phyloP scores from a whole-genome alignment of 495 filamentous ascomycete genomes.

The Trichoderma erinaceum region DNA sequence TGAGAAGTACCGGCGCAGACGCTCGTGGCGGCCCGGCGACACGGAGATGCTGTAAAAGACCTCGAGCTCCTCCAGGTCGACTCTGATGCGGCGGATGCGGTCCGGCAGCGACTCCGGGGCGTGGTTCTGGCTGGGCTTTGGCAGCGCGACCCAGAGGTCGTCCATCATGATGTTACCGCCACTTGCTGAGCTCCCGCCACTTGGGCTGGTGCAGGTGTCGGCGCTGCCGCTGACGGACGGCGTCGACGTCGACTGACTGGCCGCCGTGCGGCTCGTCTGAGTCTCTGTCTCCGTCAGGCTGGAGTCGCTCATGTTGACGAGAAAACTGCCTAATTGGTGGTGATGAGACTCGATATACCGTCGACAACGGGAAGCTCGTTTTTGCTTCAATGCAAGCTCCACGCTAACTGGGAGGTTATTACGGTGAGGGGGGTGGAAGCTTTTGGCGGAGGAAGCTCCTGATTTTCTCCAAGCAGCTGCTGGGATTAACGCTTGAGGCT shows the following conservation, averaged over 20 bases:
- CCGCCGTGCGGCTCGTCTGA: neutral
- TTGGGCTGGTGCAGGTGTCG: neutral
- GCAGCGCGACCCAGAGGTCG: conserved; percentile 8
- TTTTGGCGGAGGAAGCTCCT: no score
- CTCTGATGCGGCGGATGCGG: conserved; percentile 27
- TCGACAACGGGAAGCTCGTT: neutral
- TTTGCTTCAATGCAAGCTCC: neutral
- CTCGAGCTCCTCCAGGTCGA: conserved; percentile 29
- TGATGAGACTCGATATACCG: neutral
- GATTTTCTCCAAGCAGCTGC: no score
- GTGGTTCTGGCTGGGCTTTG: neutral
- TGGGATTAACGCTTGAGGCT: no score
- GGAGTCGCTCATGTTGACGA: neutral
- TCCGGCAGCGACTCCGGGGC: conserved; percentile 27
- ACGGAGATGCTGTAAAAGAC: conserved; percentile 32
- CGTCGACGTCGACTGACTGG: neutral
- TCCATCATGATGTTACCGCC: conserved; percentile 1
- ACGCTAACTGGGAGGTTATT: neutral
- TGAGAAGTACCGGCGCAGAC: conserved; percentile 25
- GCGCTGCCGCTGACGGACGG: neutral
- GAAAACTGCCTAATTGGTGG: neutral
- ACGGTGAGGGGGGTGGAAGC: no score
- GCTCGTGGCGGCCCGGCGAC: conserved; percentile 25
- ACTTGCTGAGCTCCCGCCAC: neutral
- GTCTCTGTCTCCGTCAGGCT: neutral